Evolutionary conservation across 257 asterid genomes (phyloP), one percentile per base, ranked within the genome.

Genomic region (Ocimum tenuiflorum): DNA sequence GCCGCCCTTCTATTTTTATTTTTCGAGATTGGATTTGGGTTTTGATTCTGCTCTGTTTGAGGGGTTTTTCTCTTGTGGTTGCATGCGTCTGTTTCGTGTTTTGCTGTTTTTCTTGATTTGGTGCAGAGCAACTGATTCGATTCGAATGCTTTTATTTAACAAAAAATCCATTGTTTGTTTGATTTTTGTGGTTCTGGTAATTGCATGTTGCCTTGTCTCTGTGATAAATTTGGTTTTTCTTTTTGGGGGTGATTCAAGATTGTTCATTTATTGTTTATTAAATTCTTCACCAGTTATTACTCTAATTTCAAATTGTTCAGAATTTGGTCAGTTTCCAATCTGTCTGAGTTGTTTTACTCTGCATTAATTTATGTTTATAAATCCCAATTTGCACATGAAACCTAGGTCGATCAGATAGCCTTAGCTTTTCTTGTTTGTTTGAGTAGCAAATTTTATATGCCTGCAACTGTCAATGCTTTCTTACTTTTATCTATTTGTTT

Each of bases 191-290:
- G 14, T 49, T 59, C 23, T 20, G 17, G 56, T 14, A 22, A 39
- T 39, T 69, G 79, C 81, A 76, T 77, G 81, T 65, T 46, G 45
- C 33, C 22, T 12, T n/a, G 3, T 18, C 42, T 65, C 36, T 8
- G 7, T 70, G 31, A 14, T 48, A 19, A 20, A 43, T 74, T 33
- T 31, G 31, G 42, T 15, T 53, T 47, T 62, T 56, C 11, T 6
- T 61, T 60, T 65, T 38, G 9, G 47, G 46, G 61, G 14, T 42
- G 14, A 19, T 36, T 42, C 38, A 53, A 31, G n/a, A 50, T 22
- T 35, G 27, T 63, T 49, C 63, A 31, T 31, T 31, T 31, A 31
- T 7, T 33, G 43, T 15, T 63, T 38, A 59, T 35, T 76, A 24
- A 69, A 65, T 41, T 60, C 58, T 45, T 53, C 2, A 59, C 61